Conservation (phyloP, 2,329 filamentous ascomycete species). For the Metarhizium humberi region DNA sequence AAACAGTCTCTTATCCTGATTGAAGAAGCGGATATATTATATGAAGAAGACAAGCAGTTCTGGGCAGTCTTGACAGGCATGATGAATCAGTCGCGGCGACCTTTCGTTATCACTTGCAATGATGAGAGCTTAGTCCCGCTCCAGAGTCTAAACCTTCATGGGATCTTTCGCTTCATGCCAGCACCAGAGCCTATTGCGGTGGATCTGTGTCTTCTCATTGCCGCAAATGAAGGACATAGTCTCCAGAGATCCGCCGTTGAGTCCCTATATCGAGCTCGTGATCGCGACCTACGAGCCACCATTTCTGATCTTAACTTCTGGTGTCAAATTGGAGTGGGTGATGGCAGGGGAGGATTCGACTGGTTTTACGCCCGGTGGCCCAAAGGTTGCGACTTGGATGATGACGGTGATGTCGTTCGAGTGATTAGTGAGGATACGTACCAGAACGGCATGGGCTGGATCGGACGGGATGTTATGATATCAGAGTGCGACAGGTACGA, state of each 20-base stretch:
- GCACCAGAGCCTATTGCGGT: constrained; percentile 60
- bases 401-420: constrained; percentile 57
- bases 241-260: constrained; percentile 58
- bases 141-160: constrained; percentile 67
- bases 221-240: constrained; percentile 82
- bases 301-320: constrained; percentile 86
- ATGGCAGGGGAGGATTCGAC: constrained; percentile 75
- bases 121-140: constrained; percentile 76
- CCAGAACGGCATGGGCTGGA: constrained; percentile 64
- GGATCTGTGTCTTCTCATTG: constrained; percentile 73
- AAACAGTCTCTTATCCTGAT: constrained; percentile 92
- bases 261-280: constrained; percentile 59
- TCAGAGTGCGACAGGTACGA: constrained; percentile 25
- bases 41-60: constrained; percentile 92
- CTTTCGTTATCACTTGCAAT: constrained; percentile 92
- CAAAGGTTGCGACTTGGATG: constrained; percentile 58
- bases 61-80: constrained; percentile 75
- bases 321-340: constrained; percentile 94
- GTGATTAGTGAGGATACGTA: constrained; percentile 80
- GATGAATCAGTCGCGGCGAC: constrained; percentile 76
- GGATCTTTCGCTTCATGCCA: constrained; percentile 66
- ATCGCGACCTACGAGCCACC: constrained; percentile 67
- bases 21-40: constrained; percentile 89
- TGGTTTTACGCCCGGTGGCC: constrained; percentile 83
- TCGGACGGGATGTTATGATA: constrained; percentile 51